Evolutionary conservation across 345 rosid genomes (phyloP).

Genomic region (Hibiscus trionum): DNA sequence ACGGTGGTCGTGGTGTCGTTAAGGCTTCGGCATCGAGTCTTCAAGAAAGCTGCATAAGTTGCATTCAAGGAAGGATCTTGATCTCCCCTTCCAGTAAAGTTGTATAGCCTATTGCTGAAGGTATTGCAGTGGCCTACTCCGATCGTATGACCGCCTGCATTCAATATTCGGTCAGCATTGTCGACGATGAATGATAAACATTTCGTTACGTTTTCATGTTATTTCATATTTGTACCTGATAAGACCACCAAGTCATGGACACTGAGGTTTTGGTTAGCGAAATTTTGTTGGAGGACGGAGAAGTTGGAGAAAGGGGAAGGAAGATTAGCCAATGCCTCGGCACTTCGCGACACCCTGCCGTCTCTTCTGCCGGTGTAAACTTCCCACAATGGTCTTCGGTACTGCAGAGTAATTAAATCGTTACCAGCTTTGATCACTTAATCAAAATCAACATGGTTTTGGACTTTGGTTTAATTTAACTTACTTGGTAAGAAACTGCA

Average conservation of each 20-base stretch:
- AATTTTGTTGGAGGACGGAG: constrained; percentile 31
- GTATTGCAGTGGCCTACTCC: constrained; percentile 48
- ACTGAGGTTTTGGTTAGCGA: constrained; percentile 34
- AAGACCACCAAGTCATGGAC: constrained; percentile 66
- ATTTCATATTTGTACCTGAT: constrained; percentile 32
- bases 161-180: background rate
- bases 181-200: background rate
- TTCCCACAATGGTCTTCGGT: background rate
- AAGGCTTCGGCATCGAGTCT: constrained; percentile 32
- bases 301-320: constrained; percentile 57
- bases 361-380: constrained; percentile 26
- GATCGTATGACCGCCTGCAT: constrained; percentile 56
- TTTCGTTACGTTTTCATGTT: no score
- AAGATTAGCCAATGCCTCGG: constrained; percentile 34
- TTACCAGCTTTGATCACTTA: background rate
- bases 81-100: constrained; percentile 57
- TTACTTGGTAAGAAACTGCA: constrained; percentile 38
- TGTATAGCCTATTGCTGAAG: constrained; percentile 55
- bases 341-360: constrained; percentile 38
- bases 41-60: constrained; percentile 29
- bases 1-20: constrained; percentile 25
- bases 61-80: constrained; percentile 50
- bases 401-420: background rate
- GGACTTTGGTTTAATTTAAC: background rate
- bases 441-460: background rate